Base-by-base conservation (phyloP, 129 eudicot species). In the Flaveria bidentis region DNA sequence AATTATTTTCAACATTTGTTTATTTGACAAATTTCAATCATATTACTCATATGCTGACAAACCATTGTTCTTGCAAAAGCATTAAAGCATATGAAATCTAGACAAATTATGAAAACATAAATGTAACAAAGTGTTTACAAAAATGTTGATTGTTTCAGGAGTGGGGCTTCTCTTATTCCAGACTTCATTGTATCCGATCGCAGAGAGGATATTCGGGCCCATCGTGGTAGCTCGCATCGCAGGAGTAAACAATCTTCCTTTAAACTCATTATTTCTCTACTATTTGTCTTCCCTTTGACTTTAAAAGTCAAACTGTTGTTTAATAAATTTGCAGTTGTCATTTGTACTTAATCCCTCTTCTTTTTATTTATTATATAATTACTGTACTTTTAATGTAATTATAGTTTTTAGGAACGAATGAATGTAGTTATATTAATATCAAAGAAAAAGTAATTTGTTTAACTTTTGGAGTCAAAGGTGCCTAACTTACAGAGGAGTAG, bases 81-180 rank as follows among this genome's bases (percentile, higher is more conserved):
- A 36, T 36, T 36, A 36, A 36, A 36, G 41, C 41, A 36, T 36
- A 36, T 36, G 41, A 36, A 36, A 36, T 36, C 5, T 36, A 36
- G 41, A 36, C 8, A 36, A 36, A 36, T 36, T 36, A 36, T 36
- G 41, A 36, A 36, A 36, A 5, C 5, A 36, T 36, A 36, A 36
- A 36, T 36, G 41, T 36, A 36, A 36, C 41, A 36, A 36, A 36
- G 5, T 62, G 30, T 62, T 71, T 20, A 36, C 53, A 36, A 9
- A 17, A 60, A 36, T 46, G 26, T 20, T 62, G 56, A 62, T 72
- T 80, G 12, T 66, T 74, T 44, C 85, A 94, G 99, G 99, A 42
- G 13, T 83, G 51, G 96, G 99, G 39, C 84, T 91, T 77, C 82
- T 94, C 69, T 36, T 89, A 26, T 91, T 83, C 71, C 99, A 95